Evolutionary conservation across 2,329 filamentous ascomycete genomes (phyloP).

Genomic region (Fusarium palustre): DNA sequence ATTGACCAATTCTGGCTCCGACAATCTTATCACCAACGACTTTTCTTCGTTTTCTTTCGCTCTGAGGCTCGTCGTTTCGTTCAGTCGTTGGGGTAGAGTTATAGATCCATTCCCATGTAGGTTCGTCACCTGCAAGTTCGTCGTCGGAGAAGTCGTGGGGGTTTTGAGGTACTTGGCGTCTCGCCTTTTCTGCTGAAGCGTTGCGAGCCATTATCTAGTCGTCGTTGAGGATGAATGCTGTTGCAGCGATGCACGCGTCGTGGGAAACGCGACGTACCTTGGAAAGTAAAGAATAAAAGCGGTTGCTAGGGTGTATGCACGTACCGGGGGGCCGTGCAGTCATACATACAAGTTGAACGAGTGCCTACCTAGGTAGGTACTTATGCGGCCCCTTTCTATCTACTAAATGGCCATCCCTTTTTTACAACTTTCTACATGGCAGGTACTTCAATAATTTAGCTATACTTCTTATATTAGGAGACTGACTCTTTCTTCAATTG

Average conservation of each 20-base stretch:
- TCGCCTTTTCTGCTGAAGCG: constrained; percentile 27
- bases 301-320: constrained; percentile 43
- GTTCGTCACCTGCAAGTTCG: constrained; percentile 79
- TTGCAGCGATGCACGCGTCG: constrained; percentile 45
- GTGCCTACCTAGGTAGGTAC: no score
- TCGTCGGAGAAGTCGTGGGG: constrained; percentile 81
- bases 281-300: constrained; percentile 25
- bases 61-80: constrained; percentile 44
- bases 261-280: constrained; percentile 46
- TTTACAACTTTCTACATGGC: background rate
- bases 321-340: constrained; percentile 33
- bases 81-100: constrained; percentile 49
- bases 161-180: constrained; percentile 28
- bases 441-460: background rate
- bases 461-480: background rate
- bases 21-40: constrained; percentile 67
- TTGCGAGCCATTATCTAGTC: constrained; percentile 44
- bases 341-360: no score
- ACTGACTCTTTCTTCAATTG: background rate
- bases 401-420: background rate
- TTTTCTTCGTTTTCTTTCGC: constrained; percentile 53
- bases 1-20: constrained; percentile 84
- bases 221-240: constrained; percentile 23
- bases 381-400: background rate
- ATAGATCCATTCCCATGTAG: constrained; percentile 86